phyloP scores from a whole-genome alignment of 495 filamentous ascomycete genomes.

The Penicillium ochrochloron region DNA sequence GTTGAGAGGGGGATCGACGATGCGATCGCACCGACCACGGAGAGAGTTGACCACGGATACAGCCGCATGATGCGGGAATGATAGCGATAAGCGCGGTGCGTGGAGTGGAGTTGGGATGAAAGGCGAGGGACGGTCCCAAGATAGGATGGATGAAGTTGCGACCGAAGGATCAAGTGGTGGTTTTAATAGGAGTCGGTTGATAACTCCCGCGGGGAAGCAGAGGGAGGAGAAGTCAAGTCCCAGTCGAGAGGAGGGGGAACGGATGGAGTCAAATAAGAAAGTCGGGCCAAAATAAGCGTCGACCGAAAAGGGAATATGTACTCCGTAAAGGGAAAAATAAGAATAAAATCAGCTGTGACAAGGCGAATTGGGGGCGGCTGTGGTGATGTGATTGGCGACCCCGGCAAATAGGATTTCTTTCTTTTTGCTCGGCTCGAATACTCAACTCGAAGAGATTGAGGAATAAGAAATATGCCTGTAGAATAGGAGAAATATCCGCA shows the following conservation, averaged over 20 bases:
- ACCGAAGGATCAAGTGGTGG: background rate
- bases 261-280: slow-evolving; percentile 1
- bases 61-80: slow-evolving; percentile 25
- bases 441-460: background rate
- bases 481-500: background rate
- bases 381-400: background rate
- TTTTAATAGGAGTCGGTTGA: background rate
- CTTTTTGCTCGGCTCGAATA: background rate
- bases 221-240: background rate
- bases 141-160: background rate
- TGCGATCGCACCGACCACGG: slow-evolving; percentile 24
- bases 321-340: no score
- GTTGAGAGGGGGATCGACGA: slow-evolving; percentile 23
- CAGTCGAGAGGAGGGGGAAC: background rate
- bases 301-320: background rate
- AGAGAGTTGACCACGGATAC: slow-evolving; percentile 17
- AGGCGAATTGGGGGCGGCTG: background rate
- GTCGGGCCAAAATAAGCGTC: background rate
- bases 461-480: background rate
- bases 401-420: background rate
- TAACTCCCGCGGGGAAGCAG: background rate
- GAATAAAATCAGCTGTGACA: no score
- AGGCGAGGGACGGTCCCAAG: background rate
- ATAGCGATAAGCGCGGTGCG: background rate
- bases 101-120: no score